Evolutionary conservation across 2,329 filamentous ascomycete genomes (phyloP).

Genomic region (Cladosporium sp.): DNA sequence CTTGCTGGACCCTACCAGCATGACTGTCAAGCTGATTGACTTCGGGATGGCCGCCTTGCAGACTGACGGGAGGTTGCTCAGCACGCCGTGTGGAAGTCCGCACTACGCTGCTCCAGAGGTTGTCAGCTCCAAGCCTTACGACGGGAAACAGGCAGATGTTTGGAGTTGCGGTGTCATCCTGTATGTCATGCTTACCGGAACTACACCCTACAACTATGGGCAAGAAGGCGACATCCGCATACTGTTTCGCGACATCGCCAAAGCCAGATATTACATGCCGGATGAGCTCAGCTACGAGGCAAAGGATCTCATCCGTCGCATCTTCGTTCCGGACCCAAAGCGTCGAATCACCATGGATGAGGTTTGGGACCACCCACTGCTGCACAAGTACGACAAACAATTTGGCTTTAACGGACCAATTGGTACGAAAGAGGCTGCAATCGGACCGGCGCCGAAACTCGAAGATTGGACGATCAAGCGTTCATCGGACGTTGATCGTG

Average conservation of each 20-base stretch:
- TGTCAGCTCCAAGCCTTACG: conserved; percentile 74
- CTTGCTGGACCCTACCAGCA: conserved; percentile 68
- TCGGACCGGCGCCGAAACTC: conserved; percentile 58
- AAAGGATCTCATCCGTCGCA: conserved; percentile 74
- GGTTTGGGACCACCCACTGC: conserved; percentile 85
- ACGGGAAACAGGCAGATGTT: conserved; percentile 83
- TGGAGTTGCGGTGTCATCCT: conserved; percentile 94
- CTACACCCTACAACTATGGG: conserved; percentile 71
- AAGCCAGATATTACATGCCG: conserved; percentile 52
- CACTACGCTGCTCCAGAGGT: conserved; percentile 96
- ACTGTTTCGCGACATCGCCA: conserved; percentile 62
- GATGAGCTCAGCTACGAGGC: conserved; percentile 64
- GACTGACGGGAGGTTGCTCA: conserved; percentile 73
- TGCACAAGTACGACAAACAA: conserved; percentile 75
- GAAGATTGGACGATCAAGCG: conserved; percentile 65
- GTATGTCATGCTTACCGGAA: conserved; percentile 82
- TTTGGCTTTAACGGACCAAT: conserved; percentile 66
- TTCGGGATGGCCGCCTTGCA: conserved; percentile 98
- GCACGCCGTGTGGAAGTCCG: conserved; percentile 91
- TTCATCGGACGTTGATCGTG: conserved; percentile 71
- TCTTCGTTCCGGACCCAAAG: conserved; percentile 77
- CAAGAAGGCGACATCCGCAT: conserved; percentile 65
- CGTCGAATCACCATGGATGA: conserved; percentile 76
- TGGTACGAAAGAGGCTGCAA: conserved; percentile 49
- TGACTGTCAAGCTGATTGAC: conserved; percentile 89